Evolutionary conservation across 495 filamentous ascomycete genomes (phyloP).

Genomic region (Daldinia childiae): DNA sequence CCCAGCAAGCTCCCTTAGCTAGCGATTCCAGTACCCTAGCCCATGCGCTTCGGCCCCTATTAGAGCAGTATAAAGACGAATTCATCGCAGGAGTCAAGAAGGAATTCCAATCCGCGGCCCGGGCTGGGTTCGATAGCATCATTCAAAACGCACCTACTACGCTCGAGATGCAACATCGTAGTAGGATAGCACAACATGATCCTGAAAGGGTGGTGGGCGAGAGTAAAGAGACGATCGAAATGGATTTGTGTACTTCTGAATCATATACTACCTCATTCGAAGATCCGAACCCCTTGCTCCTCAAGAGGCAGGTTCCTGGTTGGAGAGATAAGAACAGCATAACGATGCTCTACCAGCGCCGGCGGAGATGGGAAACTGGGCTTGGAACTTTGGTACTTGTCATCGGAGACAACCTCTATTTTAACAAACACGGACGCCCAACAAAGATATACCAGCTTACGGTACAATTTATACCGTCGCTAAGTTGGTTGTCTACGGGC

Average conservation of each 20-base stretch:
- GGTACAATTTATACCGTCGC: conserved; percentile 14
- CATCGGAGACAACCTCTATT: conserved; percentile 6
- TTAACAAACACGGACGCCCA: neutral
- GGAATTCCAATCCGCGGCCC: conserved; percentile 17
- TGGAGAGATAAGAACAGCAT: neutral
- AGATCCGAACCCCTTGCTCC: neutral
- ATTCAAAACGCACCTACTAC: neutral
- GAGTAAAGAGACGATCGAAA: neutral
- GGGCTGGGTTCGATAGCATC: conserved; percentile 12
- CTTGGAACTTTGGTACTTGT: neutral
- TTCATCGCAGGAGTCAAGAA: conserved; percentile 7
- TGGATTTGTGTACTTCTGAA: neutral
- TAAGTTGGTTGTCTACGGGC: conserved; percentile 27
- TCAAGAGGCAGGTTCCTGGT: neutral
- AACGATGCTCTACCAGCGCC: neutral
- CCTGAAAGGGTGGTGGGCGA: neutral
- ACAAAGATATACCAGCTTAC: conserved; percentile 10
- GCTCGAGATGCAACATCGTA: conserved; percentile 4
- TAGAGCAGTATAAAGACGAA: conserved; percentile 22
- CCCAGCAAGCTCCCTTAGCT: conserved; percentile 5
- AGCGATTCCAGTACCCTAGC: neutral
- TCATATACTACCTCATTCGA: neutral
- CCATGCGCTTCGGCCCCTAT: conserved; percentile 2
- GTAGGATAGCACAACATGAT: neutral
- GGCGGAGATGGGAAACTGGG: neutral